These are phyloP conservation scores for Citrus inodora DNA, from an alignment of 345 rosid genomes.

Conservation along the genomic window DNA sequence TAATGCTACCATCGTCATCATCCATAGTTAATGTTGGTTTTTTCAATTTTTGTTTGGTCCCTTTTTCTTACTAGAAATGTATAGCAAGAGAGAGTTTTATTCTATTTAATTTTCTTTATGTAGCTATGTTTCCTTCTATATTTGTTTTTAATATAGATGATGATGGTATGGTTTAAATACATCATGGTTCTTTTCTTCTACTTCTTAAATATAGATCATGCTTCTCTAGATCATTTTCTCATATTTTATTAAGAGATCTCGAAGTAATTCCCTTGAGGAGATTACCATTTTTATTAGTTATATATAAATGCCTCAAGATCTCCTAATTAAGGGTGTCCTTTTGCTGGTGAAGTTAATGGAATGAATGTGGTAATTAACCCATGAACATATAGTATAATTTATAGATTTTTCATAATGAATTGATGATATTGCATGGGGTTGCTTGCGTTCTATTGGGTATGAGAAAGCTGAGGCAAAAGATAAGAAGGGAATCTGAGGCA, in stretches of 20 bases:
- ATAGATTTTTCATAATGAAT: not conserved
- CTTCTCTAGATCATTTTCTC: too few species aligned
- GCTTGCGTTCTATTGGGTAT: not conserved
- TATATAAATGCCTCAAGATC: too few species aligned
- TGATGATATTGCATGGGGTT: not conserved
- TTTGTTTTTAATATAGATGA: slow-evolving; percentile 7
- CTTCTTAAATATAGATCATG: too few species aligned
- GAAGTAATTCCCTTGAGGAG: too few species aligned
- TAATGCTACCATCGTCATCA: slow-evolving; percentile 13
- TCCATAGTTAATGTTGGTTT: not conserved
- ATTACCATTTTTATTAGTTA: too few species aligned
- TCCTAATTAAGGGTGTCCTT: too few species aligned
- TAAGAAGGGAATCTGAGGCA: slow-evolving; percentile 5
- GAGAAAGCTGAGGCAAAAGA: not conserved
- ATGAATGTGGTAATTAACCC: too few species aligned
- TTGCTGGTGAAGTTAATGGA: too few species aligned
- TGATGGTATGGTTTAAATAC: too few species aligned
- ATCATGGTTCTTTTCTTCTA: too few species aligned
- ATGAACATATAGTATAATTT: too few species aligned
- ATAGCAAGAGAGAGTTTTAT: slow-evolving; percentile 30
- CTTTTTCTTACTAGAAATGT: slow-evolving; percentile 27
- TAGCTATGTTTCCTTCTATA: slow-evolving; percentile 8
- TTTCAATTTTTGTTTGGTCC: not conserved
- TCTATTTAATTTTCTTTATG: slow-evolving; percentile 14
- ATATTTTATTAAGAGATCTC: too few species aligned